phyloP scores from a whole-genome alignment of 306 rosid genomes.

The Acacia acuminata region DNA sequence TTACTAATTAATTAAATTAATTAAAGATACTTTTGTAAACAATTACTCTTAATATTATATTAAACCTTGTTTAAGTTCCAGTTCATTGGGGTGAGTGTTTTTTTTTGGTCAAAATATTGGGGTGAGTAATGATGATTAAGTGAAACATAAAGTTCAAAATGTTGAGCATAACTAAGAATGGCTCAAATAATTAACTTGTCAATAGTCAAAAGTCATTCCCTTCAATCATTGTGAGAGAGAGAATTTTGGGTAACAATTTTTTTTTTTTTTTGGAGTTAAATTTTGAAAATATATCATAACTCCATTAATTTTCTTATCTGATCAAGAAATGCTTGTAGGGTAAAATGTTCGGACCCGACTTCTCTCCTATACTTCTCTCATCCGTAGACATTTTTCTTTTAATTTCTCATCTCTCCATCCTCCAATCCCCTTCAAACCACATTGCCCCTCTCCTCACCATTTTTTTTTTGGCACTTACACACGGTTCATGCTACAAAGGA shows the following conservation, averaged over 20 bases:
- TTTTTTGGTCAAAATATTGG: background rate
- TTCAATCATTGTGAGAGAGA: background rate
- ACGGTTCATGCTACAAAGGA: too few relatives aligned
- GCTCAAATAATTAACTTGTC: background rate
- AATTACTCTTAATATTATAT: background rate
- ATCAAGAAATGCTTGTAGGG: too few relatives aligned
- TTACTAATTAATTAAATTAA: background rate
- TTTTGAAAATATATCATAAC: too few relatives aligned
- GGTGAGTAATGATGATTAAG: constrained; percentile 4
- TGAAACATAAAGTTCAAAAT: constrained; percentile 1
- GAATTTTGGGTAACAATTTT: background rate
- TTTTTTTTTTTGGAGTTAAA: background rate
- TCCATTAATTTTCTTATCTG: too few relatives aligned
- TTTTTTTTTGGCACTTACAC: too few relatives aligned
- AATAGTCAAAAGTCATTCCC: constrained; percentile 6
- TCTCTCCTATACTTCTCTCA: too few relatives aligned
- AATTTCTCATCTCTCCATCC: too few relatives aligned
- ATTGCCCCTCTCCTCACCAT: too few relatives aligned
- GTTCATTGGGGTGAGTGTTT: background rate
- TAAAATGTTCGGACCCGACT: too few relatives aligned
- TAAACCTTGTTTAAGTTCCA: constrained; percentile 25
- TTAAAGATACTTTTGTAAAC: constrained; percentile 28
- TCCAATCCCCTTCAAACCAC: too few relatives aligned
- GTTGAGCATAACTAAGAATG: constrained; percentile 13
- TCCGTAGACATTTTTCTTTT: too few relatives aligned